Evolutionary conservation across 176 grass and related monocot species (phyloP).

Genomic region (Saccharum officinarum): DNA sequence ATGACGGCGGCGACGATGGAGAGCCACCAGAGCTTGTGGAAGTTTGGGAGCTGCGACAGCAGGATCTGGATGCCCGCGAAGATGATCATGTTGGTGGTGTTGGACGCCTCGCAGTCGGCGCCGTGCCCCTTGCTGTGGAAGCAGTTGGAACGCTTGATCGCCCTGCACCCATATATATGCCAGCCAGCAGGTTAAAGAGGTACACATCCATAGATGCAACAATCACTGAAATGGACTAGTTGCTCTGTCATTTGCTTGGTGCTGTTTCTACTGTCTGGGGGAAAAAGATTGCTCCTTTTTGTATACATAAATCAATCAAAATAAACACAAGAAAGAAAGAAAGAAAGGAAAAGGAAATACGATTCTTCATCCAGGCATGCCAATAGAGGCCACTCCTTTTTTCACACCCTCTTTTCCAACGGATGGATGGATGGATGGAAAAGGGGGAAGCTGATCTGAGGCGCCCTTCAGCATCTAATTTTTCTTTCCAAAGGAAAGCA

Average conservation of each 20-base stretch:
- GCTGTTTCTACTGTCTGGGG: not conserved
- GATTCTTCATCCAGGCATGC: slow-evolving; percentile 4
- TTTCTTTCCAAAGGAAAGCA: not conserved
- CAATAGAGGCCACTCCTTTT: slow-evolving; percentile 46
- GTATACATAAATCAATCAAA: no score
- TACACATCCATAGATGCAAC: not conserved
- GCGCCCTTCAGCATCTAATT: not conserved
- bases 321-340: not conserved
- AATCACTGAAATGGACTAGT: no score
- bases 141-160: slow-evolving; percentile 74
- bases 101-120: slow-evolving; percentile 33
- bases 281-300: not conserved
- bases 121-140: slow-evolving; percentile 64
- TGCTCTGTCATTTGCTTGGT: not conserved
- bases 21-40: slow-evolving; percentile 92
- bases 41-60: slow-evolving; percentile 86
- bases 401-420: not conserved
- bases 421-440: not conserved
- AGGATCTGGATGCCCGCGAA: slow-evolving; percentile 74
- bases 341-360: not conserved
- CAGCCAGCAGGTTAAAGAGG: no score
- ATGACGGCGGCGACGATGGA: slow-evolving; percentile 87
- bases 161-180: slow-evolving; percentile 28
- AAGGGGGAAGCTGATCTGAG: not conserved
- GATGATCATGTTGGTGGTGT: slow-evolving; percentile 73